Evolutionary conservation across 2,329 filamentous ascomycete species (phyloP).

Genomic region (Fusarium neocosmosporiellum): DNA sequence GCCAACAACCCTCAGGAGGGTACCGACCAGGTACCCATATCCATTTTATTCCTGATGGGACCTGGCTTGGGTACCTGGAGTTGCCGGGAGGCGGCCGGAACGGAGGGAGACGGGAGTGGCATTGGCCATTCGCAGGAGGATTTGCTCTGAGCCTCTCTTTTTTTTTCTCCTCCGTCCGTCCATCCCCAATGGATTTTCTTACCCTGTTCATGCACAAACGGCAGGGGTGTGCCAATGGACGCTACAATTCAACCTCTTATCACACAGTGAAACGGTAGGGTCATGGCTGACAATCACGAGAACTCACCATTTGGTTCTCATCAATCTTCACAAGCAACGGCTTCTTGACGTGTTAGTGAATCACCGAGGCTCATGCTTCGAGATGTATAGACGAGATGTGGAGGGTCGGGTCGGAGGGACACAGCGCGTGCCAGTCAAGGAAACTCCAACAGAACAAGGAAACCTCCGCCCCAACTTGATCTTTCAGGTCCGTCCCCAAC

Average conservation of each 20-base stretch:
- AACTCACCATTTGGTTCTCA: slow-evolving; percentile 24
- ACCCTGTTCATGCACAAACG: slow-evolving; percentile 32
- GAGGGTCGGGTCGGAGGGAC: slow-evolving; percentile 1
- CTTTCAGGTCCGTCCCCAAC: slow-evolving; percentile 9
- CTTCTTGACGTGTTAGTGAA: not conserved
- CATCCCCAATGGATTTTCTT: slow-evolving; percentile 42
- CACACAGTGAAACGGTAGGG: not conserved
- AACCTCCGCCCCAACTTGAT: slow-evolving; percentile 27
- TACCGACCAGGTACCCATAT: slow-evolving; percentile 21
- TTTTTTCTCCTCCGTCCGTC: slow-evolving; percentile 30
- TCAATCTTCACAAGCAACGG: slow-evolving; percentile 38
- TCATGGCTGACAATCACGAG: slow-evolving; percentile 1
- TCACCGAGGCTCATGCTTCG: slow-evolving; percentile 15
- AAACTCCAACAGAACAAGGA: slow-evolving; percentile 24
- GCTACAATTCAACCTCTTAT: slow-evolving; percentile 30
- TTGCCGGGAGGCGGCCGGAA: slow-evolving; percentile 32
- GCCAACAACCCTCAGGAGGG: slow-evolving; percentile 7
- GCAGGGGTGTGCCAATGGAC: slow-evolving; percentile 30
- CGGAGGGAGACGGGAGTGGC: slow-evolving; percentile 22
- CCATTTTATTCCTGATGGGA: slow-evolving; percentile 14
- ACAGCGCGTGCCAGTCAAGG: slow-evolving; percentile 15
- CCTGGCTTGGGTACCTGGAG: slow-evolving; percentile 1
- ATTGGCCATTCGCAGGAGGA: slow-evolving; percentile 22
- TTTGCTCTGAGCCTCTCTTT: slow-evolving; percentile 10
- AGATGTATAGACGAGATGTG: not conserved